phyloP scores from a whole-genome alignment of 768 basidiomycete genomes.

The Tephrocybe sp. region DNA sequence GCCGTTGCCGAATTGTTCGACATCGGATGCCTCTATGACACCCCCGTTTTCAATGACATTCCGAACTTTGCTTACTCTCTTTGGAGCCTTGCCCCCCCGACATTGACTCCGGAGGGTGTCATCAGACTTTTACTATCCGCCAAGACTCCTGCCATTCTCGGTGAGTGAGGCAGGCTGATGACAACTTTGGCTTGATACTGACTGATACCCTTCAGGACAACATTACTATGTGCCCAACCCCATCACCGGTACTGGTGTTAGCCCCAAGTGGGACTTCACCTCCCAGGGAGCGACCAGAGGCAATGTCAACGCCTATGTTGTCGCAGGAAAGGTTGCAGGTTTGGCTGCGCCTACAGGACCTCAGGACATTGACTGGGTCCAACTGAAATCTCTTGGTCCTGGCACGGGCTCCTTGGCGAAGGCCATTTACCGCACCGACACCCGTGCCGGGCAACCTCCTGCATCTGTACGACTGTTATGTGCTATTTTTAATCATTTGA shows the following conservation, averaged over 20 bases:
- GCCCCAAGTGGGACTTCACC: slow-evolving; percentile 61
- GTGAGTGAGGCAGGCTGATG: slow-evolving; percentile 13
- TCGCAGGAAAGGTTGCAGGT: slow-evolving; percentile 41
- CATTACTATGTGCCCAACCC: slow-evolving; percentile 60
- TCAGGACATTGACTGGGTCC: slow-evolving; percentile 56
- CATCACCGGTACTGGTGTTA: slow-evolving; percentile 35
- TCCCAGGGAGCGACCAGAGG: slow-evolving; percentile 36
- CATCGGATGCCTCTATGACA: slow-evolving; percentile 44
- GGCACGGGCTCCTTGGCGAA: slow-evolving; percentile 50
- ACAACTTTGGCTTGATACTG: too few species aligned
- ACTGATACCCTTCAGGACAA: slow-evolving; percentile 41
- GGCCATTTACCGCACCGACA: slow-evolving; percentile 52
- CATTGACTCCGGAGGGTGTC: slow-evolving; percentile 7
- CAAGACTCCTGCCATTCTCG: slow-evolving; percentile 22
- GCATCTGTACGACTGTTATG: slow-evolving; percentile 32
- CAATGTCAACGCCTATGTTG: slow-evolving; percentile 44
- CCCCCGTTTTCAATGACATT: slow-evolving; percentile 22
- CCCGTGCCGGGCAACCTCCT: slow-evolving; percentile 55
- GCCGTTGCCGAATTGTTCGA: slow-evolving; percentile 57
- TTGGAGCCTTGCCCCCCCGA: slow-evolving; percentile 24
- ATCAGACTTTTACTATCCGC: slow-evolving; percentile 12
- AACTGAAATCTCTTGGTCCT: slow-evolving; percentile 42
- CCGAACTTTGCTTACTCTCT: slow-evolving; percentile 27
- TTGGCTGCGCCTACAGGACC: slow-evolving; percentile 40
- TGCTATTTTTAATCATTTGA: background rate